Base-by-base conservation (phyloP, 768 basidiomycete species). In the Mycena alexandri region DNA sequence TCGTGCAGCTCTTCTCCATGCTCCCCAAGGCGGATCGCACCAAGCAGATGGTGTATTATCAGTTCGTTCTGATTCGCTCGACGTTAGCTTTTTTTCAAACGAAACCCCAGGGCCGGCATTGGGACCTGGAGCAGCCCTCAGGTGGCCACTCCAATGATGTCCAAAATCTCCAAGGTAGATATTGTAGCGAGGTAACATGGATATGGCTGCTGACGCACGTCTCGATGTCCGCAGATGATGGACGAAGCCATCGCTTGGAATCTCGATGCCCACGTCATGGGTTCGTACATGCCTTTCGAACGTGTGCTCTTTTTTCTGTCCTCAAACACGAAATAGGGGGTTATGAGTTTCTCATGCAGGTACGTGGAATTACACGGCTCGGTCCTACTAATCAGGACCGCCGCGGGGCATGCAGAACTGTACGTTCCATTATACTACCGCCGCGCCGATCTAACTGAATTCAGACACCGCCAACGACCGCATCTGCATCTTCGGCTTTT, bases 31-130 rank as follows among this genome's bases (percentile, higher is more conserved):
- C 82, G 60, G 83, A 88, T 67, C 77, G 79, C 22, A 69, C 74
- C 5, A 75, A 83, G 74, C 87, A 89, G 69, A 78, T 87, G 77
- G 84, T 85, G 7, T 89, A 88, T 69, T 89, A 89, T 67, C 87
- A 88, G 80, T 85, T 19, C 9, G 74, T 60, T 3, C 19, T 24
- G 17, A 17, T 17, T 42, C 9, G 3, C 21, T 21, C 63, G 7
- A n/a, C 5, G 53, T 42, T 42, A 24, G 19, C 12, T 25, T 44
- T 16, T 44, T 38, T 43, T 19, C 21, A 51, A 2, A 41, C 21
- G 24, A 61, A 34, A 25, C 63, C 17, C 17, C 43, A 70, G 88
- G 84, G 84, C 89, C 19, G 89, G 89, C 5, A 89, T 90, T 47
- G 89, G 89, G 9, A 90, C 89, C 1, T 90, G 89, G 53, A 83